Base-by-base conservation (phyloP, 257 asterid species). In the Haberlea rhodopensis region DNA sequence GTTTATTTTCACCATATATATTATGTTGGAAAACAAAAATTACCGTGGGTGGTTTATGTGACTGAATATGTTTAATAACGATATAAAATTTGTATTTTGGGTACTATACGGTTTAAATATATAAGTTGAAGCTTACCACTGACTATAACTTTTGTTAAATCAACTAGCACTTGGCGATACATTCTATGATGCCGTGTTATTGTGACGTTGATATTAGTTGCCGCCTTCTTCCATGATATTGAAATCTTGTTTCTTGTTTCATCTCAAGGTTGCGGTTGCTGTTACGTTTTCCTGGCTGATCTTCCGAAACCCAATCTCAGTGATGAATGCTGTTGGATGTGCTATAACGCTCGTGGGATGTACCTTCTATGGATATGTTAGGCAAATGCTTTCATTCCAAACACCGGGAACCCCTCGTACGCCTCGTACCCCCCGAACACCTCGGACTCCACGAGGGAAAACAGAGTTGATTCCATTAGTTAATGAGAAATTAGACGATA, bases 201-300 rank as follows among this genome's bases (percentile, higher is more conserved):
- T 37, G 46, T 3, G 46, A 8, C 11, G 6, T 32, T 11, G 1
- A 6, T 6, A 11, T 8, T 8, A 45, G 6, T 27, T 16, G 60
- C 3, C n/a, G 5, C 16, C n/a, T 10, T 37, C n/a, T 16, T 10
- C 46, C 10, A 37, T 37, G 46, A 10, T 32, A 8, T 0, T 53
- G 32, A 45, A 34, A 29, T 53, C 57, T 13, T 21, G 4, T 62
- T 45, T 58, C 64, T 2, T 34, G 15, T 16, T 25, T 57, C 65
- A 46, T 62, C 8, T 40, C 23, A 76, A 91, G 98, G 98, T 91
- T 65, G 97, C 98, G 1, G 98, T 91, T 48, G 97, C 98, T 19
- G 86, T 91, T 52, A 83, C 95, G n/a, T 87, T 84, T 76, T 91
- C 98, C 23, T 91, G 98, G 98, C 74, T 91, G 60, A 87, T 91